Evolutionary conservation across 73 alveolate genomes (phyloP).

Genomic region (Paramecium sonneborni): DNA sequence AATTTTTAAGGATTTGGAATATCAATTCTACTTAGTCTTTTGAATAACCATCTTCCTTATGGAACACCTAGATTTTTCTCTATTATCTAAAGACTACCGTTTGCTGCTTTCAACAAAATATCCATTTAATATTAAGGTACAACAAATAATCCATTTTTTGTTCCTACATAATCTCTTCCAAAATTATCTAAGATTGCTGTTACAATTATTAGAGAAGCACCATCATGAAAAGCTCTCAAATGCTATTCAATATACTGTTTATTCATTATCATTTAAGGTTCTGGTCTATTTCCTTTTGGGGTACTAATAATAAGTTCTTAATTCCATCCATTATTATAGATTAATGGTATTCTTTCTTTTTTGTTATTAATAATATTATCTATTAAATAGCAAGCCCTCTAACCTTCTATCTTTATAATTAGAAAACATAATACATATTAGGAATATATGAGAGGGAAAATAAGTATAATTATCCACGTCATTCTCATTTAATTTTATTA

Average conservation of each 20-base stretch:
- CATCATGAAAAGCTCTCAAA: conserved; percentile 2
- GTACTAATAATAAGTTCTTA: neutral
- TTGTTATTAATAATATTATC: neutral
- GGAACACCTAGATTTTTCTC: conserved; percentile 32
- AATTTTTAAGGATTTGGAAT: neutral
- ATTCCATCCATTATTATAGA: conserved; percentile 26
- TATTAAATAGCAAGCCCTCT: neutral
- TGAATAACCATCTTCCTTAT: neutral
- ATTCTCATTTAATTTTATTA: neutral
- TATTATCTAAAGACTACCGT: neutral
- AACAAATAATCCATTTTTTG: conserved; percentile 11
- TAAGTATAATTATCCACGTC: neutral
- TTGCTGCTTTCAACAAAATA: neutral
- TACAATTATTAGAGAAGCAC: neutral
- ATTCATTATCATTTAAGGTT: neutral
- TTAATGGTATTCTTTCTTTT: neutral
- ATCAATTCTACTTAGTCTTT: conserved; percentile 32
- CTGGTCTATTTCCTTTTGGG: conserved; percentile 19
- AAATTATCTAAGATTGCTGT: neutral
- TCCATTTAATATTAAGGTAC: conserved; percentile 26
- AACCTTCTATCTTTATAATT: neutral
- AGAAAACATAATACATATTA: neutral
- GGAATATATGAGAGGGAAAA: neutral
- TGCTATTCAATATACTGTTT: neutral
- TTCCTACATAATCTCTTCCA: conserved; percentile 31